Base-by-base conservation (phyloP, 2,329 filamentous ascomycete species). In the Nigrospora osmanthi region DNA sequence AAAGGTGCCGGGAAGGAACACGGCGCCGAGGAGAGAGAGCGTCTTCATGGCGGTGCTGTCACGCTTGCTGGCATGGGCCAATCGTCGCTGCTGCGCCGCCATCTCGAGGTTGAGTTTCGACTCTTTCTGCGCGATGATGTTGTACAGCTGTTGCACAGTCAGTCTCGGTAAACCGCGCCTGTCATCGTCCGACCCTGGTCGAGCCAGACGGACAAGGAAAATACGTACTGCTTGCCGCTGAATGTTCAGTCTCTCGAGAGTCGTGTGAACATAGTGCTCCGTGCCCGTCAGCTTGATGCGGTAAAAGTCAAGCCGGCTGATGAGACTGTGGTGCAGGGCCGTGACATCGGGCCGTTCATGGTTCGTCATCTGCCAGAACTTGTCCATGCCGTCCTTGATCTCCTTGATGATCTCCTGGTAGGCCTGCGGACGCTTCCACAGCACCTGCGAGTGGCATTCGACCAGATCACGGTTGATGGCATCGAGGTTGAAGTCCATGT, bases 41-140 rank as follows among this genome's bases (percentile, higher is more conserved):
- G 78, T 80, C 65, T 83, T 83, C 78, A 82, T 81, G 46, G 78
- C 76, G 4, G 75, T 79, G 58, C 75, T 78, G 58, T 81, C 78
- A 12, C 78, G 70, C 59, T 81, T 81, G 54, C 75, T 76, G 13
- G 75, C 75, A 54, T 81, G 74, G 3, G 77, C 76, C 45, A 81
- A 69, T 23, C 76, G 69, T 15, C 76, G 70, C 59, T 81, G 78
- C 52, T 80, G 76, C 48, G 72, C 73, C 9, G 78, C 77, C 60
- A 80, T 83, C 57, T 81, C 71, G 40, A 83, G 73, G 53, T 80
- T 81, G 46, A 83, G 70, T 48, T 80, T 76, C 6, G 76, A 79
- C 57, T 83, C 80, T 43, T 78, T 76, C 62, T 83, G 79, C 4
- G 78, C 76, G 57, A 82, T 81, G 59, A 83, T 79, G 59, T 82